Base-by-base conservation (phyloP, 345 rosid species). In the Dipteronia dyeriana region DNA sequence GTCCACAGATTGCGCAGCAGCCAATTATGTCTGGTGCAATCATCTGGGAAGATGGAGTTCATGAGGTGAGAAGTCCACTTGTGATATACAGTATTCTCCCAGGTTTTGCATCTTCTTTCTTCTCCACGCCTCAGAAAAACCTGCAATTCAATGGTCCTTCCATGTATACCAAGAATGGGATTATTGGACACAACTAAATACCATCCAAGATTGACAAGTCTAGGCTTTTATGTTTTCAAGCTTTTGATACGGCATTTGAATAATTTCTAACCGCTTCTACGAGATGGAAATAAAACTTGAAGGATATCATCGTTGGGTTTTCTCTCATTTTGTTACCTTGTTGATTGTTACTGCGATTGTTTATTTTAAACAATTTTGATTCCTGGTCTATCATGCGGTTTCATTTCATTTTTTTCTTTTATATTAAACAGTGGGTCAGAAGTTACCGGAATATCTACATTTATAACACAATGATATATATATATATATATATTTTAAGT, bases 41-140 rank as follows among this genome's bases (percentile, higher is more conserved):
- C 6, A 12, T 61, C 16, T 88, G 87, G 86, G 70, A 29, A 23
- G 82, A 82, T 12, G 87, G 84, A 4, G 45, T 9, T 59, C 74
- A 80, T 53, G 68, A 16, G 20, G 91, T 85, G 60, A 79, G 86
- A 65, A 86, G 85, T 26, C 89, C 86, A 7, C 13, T 80, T 9
- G 81, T 71, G 57, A 63, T 84, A 38, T 84, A 80, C 29, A 82
- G 68, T 20, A 63, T 76, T 68, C 71, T 86, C 7, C 80, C 82
- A 10, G 76, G 29, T 43, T 9, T 25, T 26, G 43, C 65, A n/a
- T 19, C 45, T 13, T 19, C 76, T 51, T 3, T 62, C 20, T 3
- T n/a, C 34, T 65, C 75, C 14, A 10, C 20, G 9, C 2, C 4
- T 7, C 29, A 72, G 41, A 69, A 72, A 68, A 47, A 71, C 1